Evolutionary conservation across 768 basidiomycete species (phyloP).

Genomic region (Solioccasus polychromus): DNA sequence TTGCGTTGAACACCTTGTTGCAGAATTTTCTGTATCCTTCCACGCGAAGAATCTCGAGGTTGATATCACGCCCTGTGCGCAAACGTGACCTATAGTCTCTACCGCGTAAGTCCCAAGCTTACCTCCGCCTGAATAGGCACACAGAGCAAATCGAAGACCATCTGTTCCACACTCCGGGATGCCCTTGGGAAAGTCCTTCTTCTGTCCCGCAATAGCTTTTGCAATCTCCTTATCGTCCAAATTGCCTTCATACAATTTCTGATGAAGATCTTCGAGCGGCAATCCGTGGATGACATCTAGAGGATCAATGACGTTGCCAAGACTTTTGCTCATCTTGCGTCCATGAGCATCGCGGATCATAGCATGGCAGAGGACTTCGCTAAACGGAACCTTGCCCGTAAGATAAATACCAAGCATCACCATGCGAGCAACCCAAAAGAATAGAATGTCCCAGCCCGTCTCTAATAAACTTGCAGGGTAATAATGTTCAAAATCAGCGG

Average conservation of each 20-base stretch:
- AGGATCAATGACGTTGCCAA: slow-evolving; percentile 98
- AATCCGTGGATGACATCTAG: slow-evolving; percentile 91
- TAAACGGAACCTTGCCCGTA: slow-evolving; percentile 90
- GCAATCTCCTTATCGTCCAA: slow-evolving; percentile 88
- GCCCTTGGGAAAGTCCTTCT: slow-evolving; percentile 98
- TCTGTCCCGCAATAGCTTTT: slow-evolving; percentile 92
- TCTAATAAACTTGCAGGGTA: slow-evolving; percentile 92
- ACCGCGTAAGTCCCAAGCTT: slow-evolving; percentile 9
- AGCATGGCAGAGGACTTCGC: slow-evolving; percentile 94
- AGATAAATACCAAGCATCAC: slow-evolving; percentile 87
- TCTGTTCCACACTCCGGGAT: slow-evolving; percentile 99
- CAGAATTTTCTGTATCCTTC: slow-evolving; percentile 99
- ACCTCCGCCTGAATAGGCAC: slow-evolving; percentile 92
- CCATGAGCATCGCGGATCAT: slow-evolving; percentile 99
- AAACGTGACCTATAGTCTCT: not conserved
- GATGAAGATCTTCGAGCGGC: slow-evolving; percentile 73
- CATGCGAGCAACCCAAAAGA: slow-evolving; percentile 99
- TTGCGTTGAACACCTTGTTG: slow-evolving; percentile 99
- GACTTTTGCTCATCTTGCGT: slow-evolving; percentile 97
- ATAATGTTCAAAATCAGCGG: slow-evolving; percentile 71
- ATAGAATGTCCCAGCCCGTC: slow-evolving; percentile 99
- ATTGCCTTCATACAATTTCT: slow-evolving; percentile 87
- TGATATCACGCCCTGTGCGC: slow-evolving; percentile 85
- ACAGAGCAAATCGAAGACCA: slow-evolving; percentile 91
- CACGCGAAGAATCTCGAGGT: slow-evolving; percentile 91